Conservation (phyloP, 2,329 filamentous ascomycete species). For the Knufia fluminis region DNA sequence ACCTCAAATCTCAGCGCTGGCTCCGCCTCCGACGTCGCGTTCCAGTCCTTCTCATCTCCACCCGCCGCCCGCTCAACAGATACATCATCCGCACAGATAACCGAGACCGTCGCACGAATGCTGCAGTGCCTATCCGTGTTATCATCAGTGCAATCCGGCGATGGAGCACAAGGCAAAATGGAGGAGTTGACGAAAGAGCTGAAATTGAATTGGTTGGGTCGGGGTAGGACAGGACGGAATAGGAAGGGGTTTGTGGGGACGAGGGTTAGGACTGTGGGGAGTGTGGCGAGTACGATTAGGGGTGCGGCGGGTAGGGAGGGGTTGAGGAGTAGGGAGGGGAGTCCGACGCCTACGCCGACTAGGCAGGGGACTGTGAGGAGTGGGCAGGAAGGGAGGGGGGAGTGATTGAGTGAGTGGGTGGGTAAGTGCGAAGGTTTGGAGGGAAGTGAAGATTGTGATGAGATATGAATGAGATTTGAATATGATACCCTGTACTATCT, state of each 20-base stretch:
- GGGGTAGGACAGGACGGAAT: slow-evolving; percentile 81
- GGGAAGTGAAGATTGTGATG: no score
- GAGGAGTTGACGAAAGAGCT: slow-evolving; percentile 75
- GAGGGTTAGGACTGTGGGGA: slow-evolving; percentile 30
- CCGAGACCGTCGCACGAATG: slow-evolving; percentile 91
- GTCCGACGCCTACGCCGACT: slow-evolving; percentile 24
- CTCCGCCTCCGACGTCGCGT: slow-evolving; percentile 33
- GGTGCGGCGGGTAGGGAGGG: slow-evolving; percentile 5
- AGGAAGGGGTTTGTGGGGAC: slow-evolving; percentile 79
- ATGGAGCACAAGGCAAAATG: slow-evolving; percentile 67
- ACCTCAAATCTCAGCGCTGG: slow-evolving; percentile 67
- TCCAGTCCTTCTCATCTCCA: slow-evolving; percentile 34
- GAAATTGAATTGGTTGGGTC: slow-evolving; percentile 93
- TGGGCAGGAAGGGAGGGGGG: neutral
- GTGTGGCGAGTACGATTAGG: slow-evolving; percentile 13
- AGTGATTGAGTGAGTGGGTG: neutral
- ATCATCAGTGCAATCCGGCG: slow-evolving; percentile 62
- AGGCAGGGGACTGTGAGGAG: slow-evolving; percentile 22
- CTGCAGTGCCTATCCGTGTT: slow-evolving; percentile 92
- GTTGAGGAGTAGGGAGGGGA: slow-evolving; percentile 19
- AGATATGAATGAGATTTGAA: no score
- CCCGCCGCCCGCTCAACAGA: slow-evolving; percentile 28
- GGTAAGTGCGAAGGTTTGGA: no score
- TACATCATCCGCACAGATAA: slow-evolving; percentile 61
- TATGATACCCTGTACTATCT: no score